Evolutionary conservation across 2,329 filamentous ascomycete genomes (phyloP).

Genomic region (Monilinia polystroma): DNA sequence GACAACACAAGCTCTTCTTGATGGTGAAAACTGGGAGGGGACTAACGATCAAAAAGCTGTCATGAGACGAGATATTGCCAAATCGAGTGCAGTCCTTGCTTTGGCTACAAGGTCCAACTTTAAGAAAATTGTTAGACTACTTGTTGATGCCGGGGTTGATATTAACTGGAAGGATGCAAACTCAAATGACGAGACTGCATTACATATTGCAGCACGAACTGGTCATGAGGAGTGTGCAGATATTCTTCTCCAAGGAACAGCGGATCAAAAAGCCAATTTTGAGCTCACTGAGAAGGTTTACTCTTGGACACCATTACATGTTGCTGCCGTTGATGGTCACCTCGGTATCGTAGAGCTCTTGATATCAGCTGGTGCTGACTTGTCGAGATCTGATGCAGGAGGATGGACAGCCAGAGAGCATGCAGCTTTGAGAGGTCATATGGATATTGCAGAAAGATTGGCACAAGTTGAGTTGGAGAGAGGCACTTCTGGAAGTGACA

Average conservation of each 20-base stretch:
- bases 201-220: conserved; percentile 89
- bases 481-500: conserved; percentile 38
- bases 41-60: conserved; percentile 58
- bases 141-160: conserved; percentile 87
- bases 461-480: conserved; percentile 43
- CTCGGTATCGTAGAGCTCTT: conserved; percentile 72
- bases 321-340: conserved; percentile 87
- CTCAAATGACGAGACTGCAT: conserved; percentile 76
- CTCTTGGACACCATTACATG: conserved; percentile 92
- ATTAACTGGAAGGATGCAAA: conserved; percentile 85
- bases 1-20: conserved; percentile 78
- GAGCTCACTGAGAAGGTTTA: conserved; percentile 81
- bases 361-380: conserved; percentile 73
- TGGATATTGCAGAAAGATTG: conserved; percentile 73
- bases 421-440: conserved; percentile 83
- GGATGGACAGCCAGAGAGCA: conserved; percentile 96
- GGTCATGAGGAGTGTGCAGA: conserved; percentile 79
- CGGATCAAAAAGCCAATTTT: conserved; percentile 69
- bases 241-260: conserved; percentile 69
- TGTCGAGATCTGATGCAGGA: conserved; percentile 74
- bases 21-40: conserved; percentile 75
- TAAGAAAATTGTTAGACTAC: conserved; percentile 75
- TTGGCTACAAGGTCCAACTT: conserved; percentile 89
- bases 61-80: conserved; percentile 68
- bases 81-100: conserved; percentile 83